Evolutionary conservation across 2,329 filamentous ascomycete genomes (phyloP), one percentile per base, ranked within the genome.

Genomic region (Hirsutella thompsonii): DNA sequence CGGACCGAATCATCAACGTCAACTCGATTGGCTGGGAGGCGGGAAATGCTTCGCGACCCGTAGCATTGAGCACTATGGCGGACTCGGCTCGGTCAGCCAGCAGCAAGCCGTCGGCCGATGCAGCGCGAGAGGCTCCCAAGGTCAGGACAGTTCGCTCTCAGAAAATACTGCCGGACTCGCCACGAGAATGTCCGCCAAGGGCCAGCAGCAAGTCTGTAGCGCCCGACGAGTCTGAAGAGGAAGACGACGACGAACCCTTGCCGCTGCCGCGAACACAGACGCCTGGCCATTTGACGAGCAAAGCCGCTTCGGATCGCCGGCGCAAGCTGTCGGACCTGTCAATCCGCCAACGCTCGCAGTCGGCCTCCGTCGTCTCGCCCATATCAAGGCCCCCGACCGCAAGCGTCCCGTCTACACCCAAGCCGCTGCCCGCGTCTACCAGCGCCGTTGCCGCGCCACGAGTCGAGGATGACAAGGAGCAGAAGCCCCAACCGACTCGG

Each of bases 281-380:
- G 2, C 76, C 76, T 1, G 74, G 76, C 43, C 74, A 79, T 50
- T 65, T 79, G 33, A 61, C 76, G 11, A 69, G 70, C 48, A 78
- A 72, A 60, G 76, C 70, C 58, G 68, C 50, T 39, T 53, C 70
- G 45, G 65, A 68, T 41, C 63, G 63, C 44, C 65, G 67, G 43
- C 64, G 66, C 39, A 73, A 69, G 47, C 57, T 68, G 21, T 68
- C 72, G 20, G 72, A 77, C 41, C 58, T 70, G 30, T 60, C 70
- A 36, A 64, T 74, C 43, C 69, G 73, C 20, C 68, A 74, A 46
- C 69, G 73, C 41, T 70, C 72, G 16, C 70, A 74, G 47, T 74
- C 71, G 26, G 60, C 67, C 13, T 60, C 64, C 2, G 54, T 65
- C 39, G 54, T 58, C 40, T 42, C 56, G 14, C 52, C 14, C 38